Conservation (phyloP, 352 stramenopile species). For the Pythium rishiriense region DNA sequence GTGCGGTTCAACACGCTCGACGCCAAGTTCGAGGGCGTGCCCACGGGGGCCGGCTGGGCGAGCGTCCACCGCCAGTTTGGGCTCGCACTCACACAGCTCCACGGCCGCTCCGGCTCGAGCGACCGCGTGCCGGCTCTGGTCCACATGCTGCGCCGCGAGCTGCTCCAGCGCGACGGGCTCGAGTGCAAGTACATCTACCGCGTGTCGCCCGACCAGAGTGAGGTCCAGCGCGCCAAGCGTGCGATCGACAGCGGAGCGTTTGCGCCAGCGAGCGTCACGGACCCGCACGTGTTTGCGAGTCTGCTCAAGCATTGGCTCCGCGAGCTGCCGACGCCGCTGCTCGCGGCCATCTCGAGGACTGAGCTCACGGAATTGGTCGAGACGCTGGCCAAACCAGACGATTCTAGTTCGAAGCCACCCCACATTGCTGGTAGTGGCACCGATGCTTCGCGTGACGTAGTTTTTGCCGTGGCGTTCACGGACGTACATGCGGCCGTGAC, state of each 20-base stretch:
- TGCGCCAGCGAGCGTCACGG: conserved; percentile 30
- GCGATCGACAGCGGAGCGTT: conserved; percentile 54
- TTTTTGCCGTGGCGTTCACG: conserved; percentile 14
- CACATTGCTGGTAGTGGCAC: too few species aligned
- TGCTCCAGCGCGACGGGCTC: conserved; percentile 45
- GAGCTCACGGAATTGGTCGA: conserved; percentile 28
- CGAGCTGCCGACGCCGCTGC: conserved; percentile 47
- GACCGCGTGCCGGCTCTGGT: conserved; percentile 48
- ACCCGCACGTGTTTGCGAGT: conserved; percentile 59
- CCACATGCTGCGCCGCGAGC: conserved; percentile 55
- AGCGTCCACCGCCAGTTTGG: conserved; percentile 57
- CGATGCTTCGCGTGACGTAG: conserved; percentile 3
- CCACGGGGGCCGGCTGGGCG: conserved; percentile 31
- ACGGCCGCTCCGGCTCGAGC: conserved; percentile 27
- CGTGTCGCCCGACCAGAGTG: conserved; percentile 44
- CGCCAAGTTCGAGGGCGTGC: conserved; percentile 52
- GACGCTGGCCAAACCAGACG: conserved; percentile 21
- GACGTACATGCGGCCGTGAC: conserved; percentile 17
- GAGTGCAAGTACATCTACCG: conserved; percentile 60
- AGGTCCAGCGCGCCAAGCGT: conserved; percentile 41
- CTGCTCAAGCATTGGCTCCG: conserved; percentile 68
- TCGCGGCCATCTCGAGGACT: conserved; percentile 18
- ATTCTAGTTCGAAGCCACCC: too few species aligned
- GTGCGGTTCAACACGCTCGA: conserved; percentile 61
- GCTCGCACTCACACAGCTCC: conserved; percentile 44